Evolutionary conservation across 768 basidiomycete genomes (phyloP), one percentile per base, ranked within the genome.

Genomic region (Crassisporium funariophilum): DNA sequence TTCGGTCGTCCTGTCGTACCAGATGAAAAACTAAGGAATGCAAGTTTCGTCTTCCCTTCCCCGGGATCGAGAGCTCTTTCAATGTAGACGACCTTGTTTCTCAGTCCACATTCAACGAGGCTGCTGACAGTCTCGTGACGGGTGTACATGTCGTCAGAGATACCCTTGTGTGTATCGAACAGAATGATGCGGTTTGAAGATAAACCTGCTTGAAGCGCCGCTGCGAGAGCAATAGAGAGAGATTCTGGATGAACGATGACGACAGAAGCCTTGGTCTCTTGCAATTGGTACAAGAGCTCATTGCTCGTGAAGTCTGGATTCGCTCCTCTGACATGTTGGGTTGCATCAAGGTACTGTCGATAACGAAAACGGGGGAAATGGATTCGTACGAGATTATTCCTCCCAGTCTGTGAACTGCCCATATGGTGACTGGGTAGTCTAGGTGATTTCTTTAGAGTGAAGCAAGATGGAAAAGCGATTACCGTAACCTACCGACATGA

Each of bases 1-100:
- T 89, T 86, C 0, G 88, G 87, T 49, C 70, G 78, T 0, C 88
- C 87, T 2, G 88, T 90, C 0, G 87, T 90, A 46, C 78, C 78
- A 16, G 86, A 87, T 0, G 86, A 88, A 58, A 88, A 88, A 58
- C 76, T 81, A 20, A 88, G 65, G 50, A 88, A 80, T 0, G 88
- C 87, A 11, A 88, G 59, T 59, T 86, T 89, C 9, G 76, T 83
- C 63, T 72, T 85, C 13, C 70, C 85, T 64, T 89, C 87, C 1
- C 83, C 83, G 0, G 73, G 72, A 3, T 49, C 60, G 33, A 89
- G 63, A 25, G 53, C 71, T 21, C 75, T 69, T 59, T 88, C 85
- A 5, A 63, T 64, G 49, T 78, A 86, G 8, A 59, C 43, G 1
- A 63, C 52, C 2, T 64, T 59, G 31, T 60, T 58, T 2, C 62